Evolutionary conservation across 176 grass and related monocot genomes (phyloP).

Genomic region (Carex pumila): DNA sequence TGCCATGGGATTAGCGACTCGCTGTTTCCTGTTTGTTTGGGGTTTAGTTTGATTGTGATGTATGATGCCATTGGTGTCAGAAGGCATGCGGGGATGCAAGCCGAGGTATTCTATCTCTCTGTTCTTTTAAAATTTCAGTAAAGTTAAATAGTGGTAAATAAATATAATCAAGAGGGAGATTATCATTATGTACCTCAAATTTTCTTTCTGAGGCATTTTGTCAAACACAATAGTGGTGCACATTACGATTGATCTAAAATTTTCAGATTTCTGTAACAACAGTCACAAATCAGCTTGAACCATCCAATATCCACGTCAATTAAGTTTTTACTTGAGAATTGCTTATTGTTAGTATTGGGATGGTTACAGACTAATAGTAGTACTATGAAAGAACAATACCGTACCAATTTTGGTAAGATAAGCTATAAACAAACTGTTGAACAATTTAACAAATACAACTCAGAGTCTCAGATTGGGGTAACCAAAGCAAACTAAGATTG

Average conservation of each 20-base stretch:
- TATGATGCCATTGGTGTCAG: constrained; percentile 91
- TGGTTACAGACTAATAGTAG: not conserved
- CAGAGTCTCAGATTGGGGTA: not conserved
- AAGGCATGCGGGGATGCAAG: constrained; percentile 95
- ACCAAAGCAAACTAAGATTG: not conserved
- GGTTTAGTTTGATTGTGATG: constrained; percentile 90
- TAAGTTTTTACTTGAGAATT: not conserved
- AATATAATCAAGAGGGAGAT: not conserved
- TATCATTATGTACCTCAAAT: not conserved
- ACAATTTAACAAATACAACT: not conserved
- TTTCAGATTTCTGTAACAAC: not conserved
- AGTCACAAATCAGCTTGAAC: not conserved
- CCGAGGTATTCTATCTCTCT: constrained; percentile 39
- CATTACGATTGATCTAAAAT: not conserved
- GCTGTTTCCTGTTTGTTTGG: constrained; percentile 87
- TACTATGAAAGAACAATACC: not conserved
- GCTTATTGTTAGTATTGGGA: not conserved
- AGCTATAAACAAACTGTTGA: not conserved
- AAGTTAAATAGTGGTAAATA: not conserved
- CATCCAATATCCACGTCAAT: not conserved
- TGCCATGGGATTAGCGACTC: constrained; percentile 82
- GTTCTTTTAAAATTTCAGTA: not conserved
- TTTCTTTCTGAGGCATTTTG: not conserved
- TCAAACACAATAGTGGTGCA: not conserved
- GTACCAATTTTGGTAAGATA: not conserved